These are phyloP conservation scores for Penicillium chermesinum DNA, from an alignment of 495 filamentous ascomycete species.

Conservation along the genomic window DNA sequence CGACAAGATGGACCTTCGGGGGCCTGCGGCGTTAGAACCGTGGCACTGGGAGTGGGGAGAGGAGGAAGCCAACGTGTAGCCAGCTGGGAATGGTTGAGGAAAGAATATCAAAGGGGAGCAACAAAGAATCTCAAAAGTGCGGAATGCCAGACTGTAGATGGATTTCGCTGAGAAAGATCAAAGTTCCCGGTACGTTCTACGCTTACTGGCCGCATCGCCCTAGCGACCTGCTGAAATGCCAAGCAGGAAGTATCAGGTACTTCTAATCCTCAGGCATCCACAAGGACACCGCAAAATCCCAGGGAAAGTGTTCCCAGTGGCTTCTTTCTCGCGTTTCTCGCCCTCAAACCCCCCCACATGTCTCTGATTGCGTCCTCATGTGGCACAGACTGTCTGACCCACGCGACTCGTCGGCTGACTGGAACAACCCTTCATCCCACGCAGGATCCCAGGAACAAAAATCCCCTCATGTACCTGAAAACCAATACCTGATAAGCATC, in stretches of 20 bases:
- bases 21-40: conserved; percentile 18
- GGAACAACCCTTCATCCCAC: no score
- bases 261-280: not conserved
- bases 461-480: not conserved
- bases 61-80: no score
- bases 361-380: conserved; percentile 2
- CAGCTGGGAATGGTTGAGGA: no score
- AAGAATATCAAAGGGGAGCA: conserved; percentile 7
- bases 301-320: not conserved
- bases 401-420: conserved; percentile 17
- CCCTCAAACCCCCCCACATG: not conserved
- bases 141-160: not conserved
- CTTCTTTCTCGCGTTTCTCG: conserved; percentile 6
- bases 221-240: no score
- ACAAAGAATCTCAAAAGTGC: not conserved
- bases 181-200: no score
- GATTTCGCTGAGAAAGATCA: no score
- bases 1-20: conserved; percentile 12
- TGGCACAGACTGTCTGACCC: conserved; percentile 16
- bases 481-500: not conserved
- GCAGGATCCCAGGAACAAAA: not conserved
- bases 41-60: conserved; percentile 16
- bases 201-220: no score
- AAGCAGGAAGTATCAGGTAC: not conserved
- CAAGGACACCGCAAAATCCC: not conserved